These are phyloP conservation scores for Artemisia tridentata DNA, from an alignment of 129 eudicot genomes.

Conservation along the genomic window DNA sequence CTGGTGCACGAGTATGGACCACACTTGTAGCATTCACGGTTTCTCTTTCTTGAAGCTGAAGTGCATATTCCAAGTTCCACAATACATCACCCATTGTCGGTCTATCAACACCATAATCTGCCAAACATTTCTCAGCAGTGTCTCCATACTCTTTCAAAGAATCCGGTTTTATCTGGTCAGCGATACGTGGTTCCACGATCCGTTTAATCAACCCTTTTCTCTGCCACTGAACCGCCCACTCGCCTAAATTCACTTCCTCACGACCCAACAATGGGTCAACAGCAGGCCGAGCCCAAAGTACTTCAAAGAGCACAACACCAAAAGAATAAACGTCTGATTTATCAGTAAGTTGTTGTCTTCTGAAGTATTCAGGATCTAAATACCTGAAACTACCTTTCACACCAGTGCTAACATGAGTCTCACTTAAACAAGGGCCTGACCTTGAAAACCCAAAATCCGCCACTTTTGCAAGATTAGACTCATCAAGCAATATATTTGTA, in stretches of 20 bases:
- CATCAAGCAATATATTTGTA: constrained; percentile 75
- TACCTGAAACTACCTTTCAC: constrained; percentile 87
- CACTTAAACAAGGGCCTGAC: constrained; percentile 70
- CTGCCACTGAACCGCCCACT: constrained; percentile 80
- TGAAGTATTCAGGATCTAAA: constrained; percentile 15
- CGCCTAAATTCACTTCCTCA: constrained; percentile 77
- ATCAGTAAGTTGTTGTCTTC: constrained; percentile 16
- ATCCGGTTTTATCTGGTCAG: constrained; percentile 10
- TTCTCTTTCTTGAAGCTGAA: constrained; percentile 62
- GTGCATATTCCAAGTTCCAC: constrained; percentile 81
- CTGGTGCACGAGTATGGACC: constrained; percentile 17
- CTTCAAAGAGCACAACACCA: constrained; percentile 17
- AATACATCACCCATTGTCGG: constrained; percentile 88
- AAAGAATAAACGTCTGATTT: constrained; percentile 24
- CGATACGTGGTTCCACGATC: constrained; percentile 15
- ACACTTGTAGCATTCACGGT: constrained; percentile 17
- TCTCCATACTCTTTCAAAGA: constrained; percentile 28
- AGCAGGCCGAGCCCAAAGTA: constrained; percentile 11
- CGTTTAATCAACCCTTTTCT: constrained; percentile 45
- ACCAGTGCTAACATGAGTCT: constrained; percentile 87
- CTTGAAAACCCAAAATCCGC: constrained; percentile 82
- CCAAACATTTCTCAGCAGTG: constrained; percentile 81
- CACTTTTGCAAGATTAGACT: constrained; percentile 64
- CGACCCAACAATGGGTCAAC: constrained; percentile 25
- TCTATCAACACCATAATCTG: constrained; percentile 82